Evolutionary conservation across 78 protist species (phyloP).

Genomic region (Creolimax fragrantissima): DNA sequence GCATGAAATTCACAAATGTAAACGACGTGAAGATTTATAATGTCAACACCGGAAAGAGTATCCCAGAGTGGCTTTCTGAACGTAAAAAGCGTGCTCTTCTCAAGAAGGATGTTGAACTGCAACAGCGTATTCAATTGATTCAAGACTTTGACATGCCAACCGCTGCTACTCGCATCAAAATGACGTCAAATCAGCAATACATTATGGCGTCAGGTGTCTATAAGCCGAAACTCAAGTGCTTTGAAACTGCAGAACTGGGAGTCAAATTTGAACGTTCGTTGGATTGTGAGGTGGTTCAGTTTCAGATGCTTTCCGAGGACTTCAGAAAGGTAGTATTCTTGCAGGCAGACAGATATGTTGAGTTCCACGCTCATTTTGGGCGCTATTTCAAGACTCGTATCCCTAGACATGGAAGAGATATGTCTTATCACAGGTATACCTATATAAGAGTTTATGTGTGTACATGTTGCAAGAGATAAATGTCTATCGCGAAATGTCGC

Average conservation of each 20-base stretch:
- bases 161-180: constrained; percentile 35
- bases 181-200: constrained; percentile 65
- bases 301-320: constrained; percentile 73
- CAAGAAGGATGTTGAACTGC: constrained; percentile 26
- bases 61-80: constrained; percentile 70
- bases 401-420: constrained; percentile 62
- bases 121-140: constrained; percentile 70
- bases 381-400: constrained; percentile 42
- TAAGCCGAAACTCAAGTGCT: constrained; percentile 82
- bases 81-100: background rate
- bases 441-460: background rate
- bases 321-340: constrained; percentile 78
- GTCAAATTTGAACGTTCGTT: constrained; percentile 74
- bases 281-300: constrained; percentile 39
- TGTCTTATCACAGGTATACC: constrained; percentile 61
- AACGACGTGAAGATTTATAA: constrained; percentile 71
- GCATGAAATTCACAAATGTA: constrained; percentile 45
- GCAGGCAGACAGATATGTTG: constrained; percentile 68
- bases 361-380: constrained; percentile 86
- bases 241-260: constrained; percentile 72
- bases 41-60: constrained; percentile 60
- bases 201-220: constrained; percentile 61
- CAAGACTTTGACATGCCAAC: constrained; percentile 90
- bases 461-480: too few species aligned
- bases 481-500: too few species aligned